These are phyloP conservation scores for Angomonas deanei DNA, from an alignment of 208 protist genomes.

Conservation along the genomic window DNA sequence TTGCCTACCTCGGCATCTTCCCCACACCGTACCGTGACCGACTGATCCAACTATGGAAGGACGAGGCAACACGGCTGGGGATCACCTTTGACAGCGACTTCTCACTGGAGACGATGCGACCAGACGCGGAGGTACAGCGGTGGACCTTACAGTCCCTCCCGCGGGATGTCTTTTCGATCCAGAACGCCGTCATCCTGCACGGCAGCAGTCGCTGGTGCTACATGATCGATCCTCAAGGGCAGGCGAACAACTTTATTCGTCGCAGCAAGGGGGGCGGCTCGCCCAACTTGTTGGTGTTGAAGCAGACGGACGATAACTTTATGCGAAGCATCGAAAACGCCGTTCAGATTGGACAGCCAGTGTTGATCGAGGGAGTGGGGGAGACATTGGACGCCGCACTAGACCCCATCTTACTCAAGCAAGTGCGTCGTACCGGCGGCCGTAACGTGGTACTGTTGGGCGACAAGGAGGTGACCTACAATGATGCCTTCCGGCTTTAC, in stretches of 20 bases:
- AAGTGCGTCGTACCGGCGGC: constrained; percentile 86
- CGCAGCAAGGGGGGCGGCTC: constrained; percentile 66
- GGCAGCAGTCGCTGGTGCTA: constrained; percentile 88
- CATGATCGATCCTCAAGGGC: constrained; percentile 92
- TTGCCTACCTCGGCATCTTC: constrained; percentile 90
- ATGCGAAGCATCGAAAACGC: constrained; percentile 91
- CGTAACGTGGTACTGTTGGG: constrained; percentile 86
- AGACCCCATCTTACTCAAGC: constrained; percentile 91
- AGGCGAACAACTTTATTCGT: constrained; percentile 93
- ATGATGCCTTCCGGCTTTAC: constrained; percentile 90
- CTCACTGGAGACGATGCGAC: constrained; percentile 77
- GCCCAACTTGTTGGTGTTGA: constrained; percentile 82
- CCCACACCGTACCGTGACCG: constrained; percentile 67
- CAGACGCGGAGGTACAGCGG: constrained; percentile 84
- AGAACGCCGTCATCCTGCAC: constrained; percentile 89
- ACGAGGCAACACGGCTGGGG: constrained; percentile 41
- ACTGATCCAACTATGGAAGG: constrained; percentile 58
- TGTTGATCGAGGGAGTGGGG: constrained; percentile 93
- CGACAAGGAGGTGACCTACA: constrained; percentile 93
- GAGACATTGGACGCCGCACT: constrained; percentile 94
- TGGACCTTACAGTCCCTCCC: constrained; percentile 94
- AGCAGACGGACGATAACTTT: constrained; percentile 88
- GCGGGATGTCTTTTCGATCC: constrained; percentile 85
- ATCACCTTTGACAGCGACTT: constrained; percentile 73
- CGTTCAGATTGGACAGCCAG: constrained; percentile 91